Conservation (phyloP, 2,329 filamentous ascomycete species). For the Hypomyces rosellus region DNA sequence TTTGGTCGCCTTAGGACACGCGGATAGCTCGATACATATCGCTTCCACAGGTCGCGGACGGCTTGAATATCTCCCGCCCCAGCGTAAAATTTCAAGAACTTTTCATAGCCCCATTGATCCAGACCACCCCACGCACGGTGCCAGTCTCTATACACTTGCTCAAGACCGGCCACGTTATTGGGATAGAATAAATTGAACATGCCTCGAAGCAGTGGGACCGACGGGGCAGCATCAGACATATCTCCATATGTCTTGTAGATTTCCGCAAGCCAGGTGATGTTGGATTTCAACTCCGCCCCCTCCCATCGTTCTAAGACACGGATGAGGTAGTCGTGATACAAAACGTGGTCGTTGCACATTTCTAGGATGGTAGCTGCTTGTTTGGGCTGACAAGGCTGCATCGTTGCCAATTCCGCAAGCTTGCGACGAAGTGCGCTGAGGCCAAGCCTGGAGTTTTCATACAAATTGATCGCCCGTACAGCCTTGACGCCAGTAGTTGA, state of each 20-base stretch:
- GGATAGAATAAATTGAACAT: constrained; percentile 40
- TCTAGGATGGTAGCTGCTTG: constrained; percentile 34
- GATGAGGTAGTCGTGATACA: constrained; percentile 41
- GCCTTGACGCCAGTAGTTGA: constrained; percentile 20
- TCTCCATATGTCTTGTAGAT: constrained; percentile 43
- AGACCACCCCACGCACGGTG: constrained; percentile 33
- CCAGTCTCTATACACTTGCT: constrained; percentile 46
- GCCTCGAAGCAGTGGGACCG: constrained; percentile 33
- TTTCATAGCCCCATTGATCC: constrained; percentile 40
- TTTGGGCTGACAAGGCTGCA: constrained; percentile 27
- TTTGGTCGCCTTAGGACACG: constrained; percentile 27
- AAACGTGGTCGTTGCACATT: constrained; percentile 29
- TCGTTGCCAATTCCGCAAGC: constrained; percentile 26
- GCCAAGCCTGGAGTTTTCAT: constrained; percentile 16
- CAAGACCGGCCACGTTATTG: constrained; percentile 34
- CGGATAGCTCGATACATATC: constrained; percentile 34
- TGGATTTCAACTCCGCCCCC: constrained; percentile 22
- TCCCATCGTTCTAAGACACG: constrained; percentile 25
- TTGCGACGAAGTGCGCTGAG: constrained; percentile 24
- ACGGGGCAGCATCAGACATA: constrained; percentile 32
- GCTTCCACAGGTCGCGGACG: constrained; percentile 39
- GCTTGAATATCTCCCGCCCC: constrained; percentile 39
- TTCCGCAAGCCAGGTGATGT: constrained; percentile 27
- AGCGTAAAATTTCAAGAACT: constrained; percentile 45
- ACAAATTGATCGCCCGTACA: constrained; percentile 18